Conservation (phyloP, 1,284 basidiomycete genomes). For the Entoloma clypeatum region DNA sequence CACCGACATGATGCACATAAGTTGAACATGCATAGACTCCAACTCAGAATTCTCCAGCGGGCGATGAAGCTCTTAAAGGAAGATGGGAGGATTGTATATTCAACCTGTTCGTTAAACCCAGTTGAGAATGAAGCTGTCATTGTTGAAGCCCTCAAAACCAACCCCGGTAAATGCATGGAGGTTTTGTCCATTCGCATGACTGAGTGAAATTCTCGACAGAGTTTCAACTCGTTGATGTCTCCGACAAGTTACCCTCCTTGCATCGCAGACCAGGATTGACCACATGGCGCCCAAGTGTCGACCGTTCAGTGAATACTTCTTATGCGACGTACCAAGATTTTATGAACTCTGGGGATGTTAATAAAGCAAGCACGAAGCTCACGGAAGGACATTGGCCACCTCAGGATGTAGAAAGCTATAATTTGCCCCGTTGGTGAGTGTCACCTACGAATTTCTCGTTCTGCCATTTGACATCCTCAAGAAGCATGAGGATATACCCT, state of each 20-base stretch:
- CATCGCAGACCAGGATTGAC: constrained; percentile 73
- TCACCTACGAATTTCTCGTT: neutral
- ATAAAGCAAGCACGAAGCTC: constrained; percentile 55
- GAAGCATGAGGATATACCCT: constrained; percentile 85
- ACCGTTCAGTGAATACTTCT: constrained; percentile 39
- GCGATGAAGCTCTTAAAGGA: constrained; percentile 89
- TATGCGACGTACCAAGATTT: constrained; percentile 58
- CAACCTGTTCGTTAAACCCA: constrained; percentile 97
- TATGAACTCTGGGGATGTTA: constrained; percentile 44
- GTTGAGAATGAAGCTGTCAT: constrained; percentile 98
- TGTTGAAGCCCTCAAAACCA: constrained; percentile 73
- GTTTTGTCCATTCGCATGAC: neutral
- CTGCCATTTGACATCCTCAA: neutral
- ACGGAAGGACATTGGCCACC: constrained; percentile 80
- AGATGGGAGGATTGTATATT: constrained; percentile 92
- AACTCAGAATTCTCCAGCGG: constrained; percentile 88
- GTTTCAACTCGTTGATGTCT: constrained; percentile 82
- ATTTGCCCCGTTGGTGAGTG: constrained; percentile 70
- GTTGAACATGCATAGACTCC: constrained; percentile 56
- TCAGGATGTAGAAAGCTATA: constrained; percentile 52
- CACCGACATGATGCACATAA: neutral
- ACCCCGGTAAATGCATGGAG: constrained; percentile 49
- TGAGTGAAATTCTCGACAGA: constrained; percentile 36
- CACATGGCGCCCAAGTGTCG: constrained; percentile 69
- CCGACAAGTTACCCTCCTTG: constrained; percentile 66